Evolutionary conservation across 1,284 basidiomycete genomes (phyloP).

Genomic region (Moniliella sp.): DNA sequence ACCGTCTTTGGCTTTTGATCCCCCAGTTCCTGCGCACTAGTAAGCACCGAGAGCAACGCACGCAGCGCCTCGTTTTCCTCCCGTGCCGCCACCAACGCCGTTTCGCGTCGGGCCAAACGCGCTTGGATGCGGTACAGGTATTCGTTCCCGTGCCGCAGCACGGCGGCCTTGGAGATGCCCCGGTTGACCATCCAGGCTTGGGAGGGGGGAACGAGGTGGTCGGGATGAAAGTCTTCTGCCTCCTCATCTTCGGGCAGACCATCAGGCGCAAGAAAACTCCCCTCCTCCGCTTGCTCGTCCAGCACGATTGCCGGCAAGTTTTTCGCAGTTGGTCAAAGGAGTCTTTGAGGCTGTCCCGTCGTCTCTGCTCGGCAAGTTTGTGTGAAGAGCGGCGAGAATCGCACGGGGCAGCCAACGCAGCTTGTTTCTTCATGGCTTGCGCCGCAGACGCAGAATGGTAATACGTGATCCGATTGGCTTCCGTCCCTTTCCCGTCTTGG

Average conservation of each 20-base stretch:
- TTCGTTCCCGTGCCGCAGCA: constrained; percentile 71
- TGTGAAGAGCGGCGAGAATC: constrained; percentile 79
- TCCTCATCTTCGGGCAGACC: constrained; percentile 17
- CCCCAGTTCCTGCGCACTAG: too few relatives aligned
- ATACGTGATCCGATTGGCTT: too few relatives aligned
- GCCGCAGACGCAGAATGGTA: too few relatives aligned
- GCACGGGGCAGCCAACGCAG: too few relatives aligned
- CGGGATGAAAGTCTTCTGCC: constrained; percentile 13
- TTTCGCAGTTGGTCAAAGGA: constrained; percentile 80
- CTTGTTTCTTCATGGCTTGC: too few relatives aligned
- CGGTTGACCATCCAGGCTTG: constrained; percentile 37
- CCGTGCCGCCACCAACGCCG: constrained; percentile 45
- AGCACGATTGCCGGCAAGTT: constrained; percentile 45
- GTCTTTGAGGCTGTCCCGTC: constrained; percentile 78
- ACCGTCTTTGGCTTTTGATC: too few relatives aligned
- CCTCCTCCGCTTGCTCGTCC: constrained; percentile 26
- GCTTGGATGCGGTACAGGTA: constrained; percentile 56
- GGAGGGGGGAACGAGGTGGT: constrained; percentile 3
- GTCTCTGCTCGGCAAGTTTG: constrained; percentile 88
- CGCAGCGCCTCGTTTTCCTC: neutral
- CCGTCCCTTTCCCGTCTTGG: too few relatives aligned
- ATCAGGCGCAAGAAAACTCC: constrained; percentile 24
- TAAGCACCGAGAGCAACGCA: too few relatives aligned
- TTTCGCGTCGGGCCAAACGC: constrained; percentile 60
- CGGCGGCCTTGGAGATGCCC: constrained; percentile 78